Evolutionary conservation across 2,329 filamentous ascomycete genomes (phyloP).

Genomic region (Scortechinia acanthostroma): DNA sequence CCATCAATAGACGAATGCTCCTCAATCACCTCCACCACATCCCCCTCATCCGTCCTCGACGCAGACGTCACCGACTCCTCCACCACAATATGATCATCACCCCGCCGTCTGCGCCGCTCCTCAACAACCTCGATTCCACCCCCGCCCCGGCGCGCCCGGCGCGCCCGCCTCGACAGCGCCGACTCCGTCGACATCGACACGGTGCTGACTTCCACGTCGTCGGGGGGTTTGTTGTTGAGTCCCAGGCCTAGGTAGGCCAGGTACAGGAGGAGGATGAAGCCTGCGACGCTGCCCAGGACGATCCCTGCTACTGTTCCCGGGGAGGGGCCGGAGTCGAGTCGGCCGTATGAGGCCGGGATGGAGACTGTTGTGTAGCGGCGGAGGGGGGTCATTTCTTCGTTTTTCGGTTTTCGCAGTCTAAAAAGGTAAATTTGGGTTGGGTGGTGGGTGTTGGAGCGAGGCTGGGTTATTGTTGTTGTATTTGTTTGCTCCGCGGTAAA

Average conservation of each 20-base stretch:
- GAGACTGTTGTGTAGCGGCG: conserved; percentile 20
- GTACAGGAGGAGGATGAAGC: conserved; percentile 42
- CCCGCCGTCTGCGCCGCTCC: neutral
- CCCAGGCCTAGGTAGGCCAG: conserved; percentile 28
- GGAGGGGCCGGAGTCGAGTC: conserved; percentile 37
- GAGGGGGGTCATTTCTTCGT: no score
- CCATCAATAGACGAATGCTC: neutral
- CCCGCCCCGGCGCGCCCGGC: neutral
- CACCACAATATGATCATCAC: neutral
- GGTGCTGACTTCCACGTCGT: no score
- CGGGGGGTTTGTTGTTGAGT: no score
- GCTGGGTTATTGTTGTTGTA: no score
- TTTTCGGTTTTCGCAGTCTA: no score
- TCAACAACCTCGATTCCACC: neutral
- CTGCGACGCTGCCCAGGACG: conserved; percentile 41
- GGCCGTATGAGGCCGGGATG: conserved; percentile 55
- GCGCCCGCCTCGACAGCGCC: no score
- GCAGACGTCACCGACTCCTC: neutral
- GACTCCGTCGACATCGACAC: neutral
- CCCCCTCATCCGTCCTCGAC: neutral
- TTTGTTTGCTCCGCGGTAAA: no score
- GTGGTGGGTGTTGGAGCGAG: no score
- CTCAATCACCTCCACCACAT: neutral
- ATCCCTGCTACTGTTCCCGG: conserved; percentile 54
- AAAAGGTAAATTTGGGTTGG: no score